These are phyloP conservation scores for Lathyrus tuberosus DNA, from an alignment of 306 rosid species.

Conservation along the genomic window DNA sequence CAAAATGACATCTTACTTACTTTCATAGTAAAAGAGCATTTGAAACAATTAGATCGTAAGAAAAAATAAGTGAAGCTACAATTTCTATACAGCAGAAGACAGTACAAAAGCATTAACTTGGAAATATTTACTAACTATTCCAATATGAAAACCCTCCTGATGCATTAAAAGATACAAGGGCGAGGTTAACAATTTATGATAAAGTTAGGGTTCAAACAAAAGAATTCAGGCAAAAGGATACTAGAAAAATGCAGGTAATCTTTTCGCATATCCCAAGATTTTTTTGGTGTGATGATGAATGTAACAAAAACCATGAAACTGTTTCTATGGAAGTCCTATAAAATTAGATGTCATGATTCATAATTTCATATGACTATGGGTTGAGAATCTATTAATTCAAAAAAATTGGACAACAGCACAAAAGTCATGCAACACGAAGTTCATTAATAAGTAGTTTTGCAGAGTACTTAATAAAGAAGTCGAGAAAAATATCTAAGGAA, in stretches of 20 bases:
- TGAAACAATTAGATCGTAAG: conserved; percentile 18
- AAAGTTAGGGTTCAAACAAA: conserved; percentile 25
- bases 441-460: conserved; percentile 18
- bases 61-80: conserved; percentile 13
- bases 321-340: conserved; percentile 4
- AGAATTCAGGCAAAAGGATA: conserved; percentile 9
- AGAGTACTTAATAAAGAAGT: neutral
- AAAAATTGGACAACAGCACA: conserved; percentile 2
- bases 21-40: conserved; percentile 16
- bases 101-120: conserved; percentile 2
- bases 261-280: conserved; percentile 10
- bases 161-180: conserved; percentile 15
- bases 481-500: conserved; percentile 6
- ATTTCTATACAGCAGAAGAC: conserved; percentile 16
- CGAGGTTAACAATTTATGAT: neutral
- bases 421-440: conserved; percentile 9
- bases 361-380: neutral
- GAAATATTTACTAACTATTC: conserved; percentile 5
- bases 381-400: conserved; percentile 24
- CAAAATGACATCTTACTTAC: conserved; percentile 27
- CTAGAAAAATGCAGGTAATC: conserved; percentile 8
- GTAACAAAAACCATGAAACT: conserved; percentile 20
- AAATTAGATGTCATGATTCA: conserved; percentile 23
- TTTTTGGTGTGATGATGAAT: neutral
- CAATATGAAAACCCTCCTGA: neutral